Evolutionary conservation across 2,329 filamentous ascomycete genomes (phyloP).

Genomic region (Drechslerella stenobrocha): DNA sequence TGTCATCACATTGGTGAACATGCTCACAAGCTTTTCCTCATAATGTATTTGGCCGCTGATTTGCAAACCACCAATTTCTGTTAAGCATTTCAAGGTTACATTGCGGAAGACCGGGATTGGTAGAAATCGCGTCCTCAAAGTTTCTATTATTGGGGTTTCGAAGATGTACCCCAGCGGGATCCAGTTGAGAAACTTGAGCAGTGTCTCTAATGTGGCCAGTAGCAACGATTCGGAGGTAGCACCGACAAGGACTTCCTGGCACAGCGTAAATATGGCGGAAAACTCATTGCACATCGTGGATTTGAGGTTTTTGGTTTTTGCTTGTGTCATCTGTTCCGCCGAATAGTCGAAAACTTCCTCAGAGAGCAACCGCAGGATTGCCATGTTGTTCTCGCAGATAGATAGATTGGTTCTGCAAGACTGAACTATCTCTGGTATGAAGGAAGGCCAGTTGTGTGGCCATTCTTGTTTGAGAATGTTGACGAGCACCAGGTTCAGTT

Average conservation of each 20-base stretch:
- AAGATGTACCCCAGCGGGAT: constrained; percentile 98
- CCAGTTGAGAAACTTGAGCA: constrained; percentile 98
- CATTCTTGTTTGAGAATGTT: constrained; percentile 99
- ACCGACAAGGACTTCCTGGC: constrained; percentile 89
- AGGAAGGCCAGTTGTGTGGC: constrained; percentile 99
- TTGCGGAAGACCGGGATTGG: constrained; percentile 95
- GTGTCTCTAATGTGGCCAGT: constrained; percentile 93
- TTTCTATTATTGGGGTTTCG: constrained; percentile 94
- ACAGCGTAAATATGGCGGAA: constrained; percentile 96
- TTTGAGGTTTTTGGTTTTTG: constrained; percentile 94
- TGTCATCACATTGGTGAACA: constrained; percentile 96
- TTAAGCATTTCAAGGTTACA: constrained; percentile 92
- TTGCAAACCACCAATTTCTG: constrained; percentile 92
- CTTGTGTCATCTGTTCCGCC: constrained; percentile 98
- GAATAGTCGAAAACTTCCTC: constrained; percentile 99
- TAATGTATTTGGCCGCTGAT: constrained; percentile 76
- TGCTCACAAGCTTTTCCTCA: constrained; percentile 92
- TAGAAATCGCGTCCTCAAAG: constrained; percentile 85
- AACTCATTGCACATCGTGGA: constrained; percentile 99
- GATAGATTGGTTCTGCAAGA: constrained; percentile 93
- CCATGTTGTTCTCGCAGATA: constrained; percentile 99
- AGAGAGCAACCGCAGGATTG: constrained; percentile 88
- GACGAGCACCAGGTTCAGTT: constrained; percentile 95
- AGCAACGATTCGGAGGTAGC: constrained; percentile 85
- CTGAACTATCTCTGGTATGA: constrained; percentile 99